Percentiles rank a stretch among this genome's conserved stretches.
Evolutionary conservation across 2,329 filamentous ascomycete species (phyloP).

Genomic region (Mycocentrospora acerina): DNA sequence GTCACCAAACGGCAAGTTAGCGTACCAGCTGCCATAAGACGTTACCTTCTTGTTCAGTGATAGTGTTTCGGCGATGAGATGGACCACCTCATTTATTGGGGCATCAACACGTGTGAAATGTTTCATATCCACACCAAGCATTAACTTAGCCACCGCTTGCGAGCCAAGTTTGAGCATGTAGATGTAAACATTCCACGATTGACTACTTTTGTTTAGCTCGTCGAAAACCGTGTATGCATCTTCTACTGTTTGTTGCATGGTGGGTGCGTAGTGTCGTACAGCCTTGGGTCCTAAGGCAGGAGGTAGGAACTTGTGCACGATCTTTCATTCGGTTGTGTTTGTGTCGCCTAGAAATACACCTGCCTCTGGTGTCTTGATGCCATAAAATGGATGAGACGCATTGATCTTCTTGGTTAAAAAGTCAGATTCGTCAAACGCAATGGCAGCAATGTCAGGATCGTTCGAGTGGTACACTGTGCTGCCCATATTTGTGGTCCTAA

Average conservation of each 20-base stretch:
- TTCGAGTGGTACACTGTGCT: conserved; percentile 11
- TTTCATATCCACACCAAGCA: conserved; percentile 10
- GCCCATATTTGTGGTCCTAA: conserved; percentile 13
- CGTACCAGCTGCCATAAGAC: conserved; percentile 12
- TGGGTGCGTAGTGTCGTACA: conserved; percentile 13
- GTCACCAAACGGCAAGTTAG: conserved; percentile 10
- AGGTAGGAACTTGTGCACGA: conserved; percentile 15
- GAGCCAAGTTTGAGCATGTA: conserved; percentile 18
- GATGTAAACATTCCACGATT: conserved; percentile 16
- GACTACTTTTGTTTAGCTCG: conserved; percentile 12
- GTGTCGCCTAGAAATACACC: conserved; percentile 5
- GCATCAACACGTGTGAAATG: conserved; percentile 12
- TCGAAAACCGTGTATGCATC: conserved; percentile 18
- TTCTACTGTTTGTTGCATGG: conserved; percentile 11
- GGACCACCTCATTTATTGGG: conserved; percentile 7
- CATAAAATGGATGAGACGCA: conserved; percentile 9
- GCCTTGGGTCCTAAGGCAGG: conserved; percentile 14
- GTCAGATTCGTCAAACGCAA: conserved; percentile 11
- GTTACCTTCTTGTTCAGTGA: conserved; percentile 15
- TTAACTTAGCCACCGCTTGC: conserved; percentile 11
- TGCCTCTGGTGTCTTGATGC: too few relatives aligned
- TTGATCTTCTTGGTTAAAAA: conserved; percentile 16
- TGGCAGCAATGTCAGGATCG: conserved; percentile 11
- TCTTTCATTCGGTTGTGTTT: conserved; percentile 10
- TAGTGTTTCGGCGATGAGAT: conserved; percentile 10